These are phyloP conservation scores for Annulohypoxylon stygium DNA, from an alignment of 495 filamentous ascomycete species.

Conservation along the genomic window DNA sequence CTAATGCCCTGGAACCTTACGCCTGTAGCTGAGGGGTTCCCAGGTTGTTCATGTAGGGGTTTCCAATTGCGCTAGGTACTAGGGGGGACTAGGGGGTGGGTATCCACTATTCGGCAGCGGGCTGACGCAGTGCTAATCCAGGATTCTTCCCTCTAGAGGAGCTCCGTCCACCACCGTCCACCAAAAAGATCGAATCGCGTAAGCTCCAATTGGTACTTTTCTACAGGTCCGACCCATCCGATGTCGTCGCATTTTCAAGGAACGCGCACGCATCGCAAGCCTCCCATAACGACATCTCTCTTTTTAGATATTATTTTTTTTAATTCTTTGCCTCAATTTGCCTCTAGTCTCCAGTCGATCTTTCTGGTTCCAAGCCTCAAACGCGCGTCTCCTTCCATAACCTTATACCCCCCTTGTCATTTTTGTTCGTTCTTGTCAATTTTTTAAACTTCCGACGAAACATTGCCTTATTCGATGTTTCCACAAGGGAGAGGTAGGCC, in stretches of 20 bases:
- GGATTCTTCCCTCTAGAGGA: not conserved
- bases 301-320: constrained; percentile 23
- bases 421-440: not conserved
- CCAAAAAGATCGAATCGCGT: constrained; percentile 29
- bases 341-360: constrained; percentile 10
- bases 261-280: constrained; percentile 38
- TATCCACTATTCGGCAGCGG: constrained; percentile 1
- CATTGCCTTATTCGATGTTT: constrained; percentile 35
- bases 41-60: constrained; percentile 1
- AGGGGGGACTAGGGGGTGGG: not conserved
- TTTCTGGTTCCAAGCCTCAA: not conserved
- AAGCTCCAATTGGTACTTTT: constrained; percentile 23
- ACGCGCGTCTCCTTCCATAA: constrained; percentile 9
- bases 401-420: not conserved
- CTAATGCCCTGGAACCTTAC: constrained; percentile 2
- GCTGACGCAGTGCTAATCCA: constrained; percentile 40
- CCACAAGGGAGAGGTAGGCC: constrained; percentile 42
- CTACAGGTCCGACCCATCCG: constrained; percentile 38
- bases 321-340: not conserved
- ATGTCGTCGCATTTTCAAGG: constrained; percentile 40
- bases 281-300: constrained; percentile 12
- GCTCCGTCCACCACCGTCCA: constrained; percentile 4
- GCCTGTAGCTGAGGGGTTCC: not conserved
- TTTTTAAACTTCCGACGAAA: constrained; percentile 4
- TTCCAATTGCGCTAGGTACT: constrained; percentile 4